phyloP scores from a whole-genome alignment of 306 rosid genomes.

The Lablab purpureus region DNA sequence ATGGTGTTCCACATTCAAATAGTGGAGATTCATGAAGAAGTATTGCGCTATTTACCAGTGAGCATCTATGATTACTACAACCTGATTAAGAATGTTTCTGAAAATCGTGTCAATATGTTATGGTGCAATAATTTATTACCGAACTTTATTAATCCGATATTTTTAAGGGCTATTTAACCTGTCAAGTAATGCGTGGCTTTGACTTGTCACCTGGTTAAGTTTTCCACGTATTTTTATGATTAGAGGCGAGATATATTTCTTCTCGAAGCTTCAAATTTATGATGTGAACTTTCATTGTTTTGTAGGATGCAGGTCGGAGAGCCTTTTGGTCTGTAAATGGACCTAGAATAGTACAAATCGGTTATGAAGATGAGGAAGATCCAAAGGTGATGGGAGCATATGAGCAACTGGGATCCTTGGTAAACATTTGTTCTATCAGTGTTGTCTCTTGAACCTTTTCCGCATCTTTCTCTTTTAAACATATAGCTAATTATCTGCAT shows the following conservation, averaged over 20 bases:
- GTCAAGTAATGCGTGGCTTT: constrained; percentile 7
- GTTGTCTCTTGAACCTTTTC: neutral
- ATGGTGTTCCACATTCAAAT: too few relatives aligned
- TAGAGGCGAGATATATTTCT: neutral
- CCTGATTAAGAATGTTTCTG: constrained; percentile 9
- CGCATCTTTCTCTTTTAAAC: neutral
- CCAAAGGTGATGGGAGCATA: constrained; percentile 90
- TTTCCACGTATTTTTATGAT: neutral
- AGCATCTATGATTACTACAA: neutral
- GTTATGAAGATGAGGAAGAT: constrained; percentile 91
- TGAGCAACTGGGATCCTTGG: constrained; percentile 94
- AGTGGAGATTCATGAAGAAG: too few relatives aligned
- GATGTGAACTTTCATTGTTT: constrained; percentile 9
- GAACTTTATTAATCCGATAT: constrained; percentile 5
- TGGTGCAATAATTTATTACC: neutral
- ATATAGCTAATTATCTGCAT: constrained; percentile 25
- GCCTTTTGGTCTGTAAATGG: constrained; percentile 97
- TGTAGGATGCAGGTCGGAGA: constrained; percentile 90
- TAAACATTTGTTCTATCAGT: constrained; percentile 44
- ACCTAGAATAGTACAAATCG: constrained; percentile 87
- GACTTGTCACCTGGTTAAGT: constrained; percentile 4
- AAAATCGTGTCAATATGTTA: neutral
- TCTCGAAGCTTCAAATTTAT: neutral
- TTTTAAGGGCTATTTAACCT: neutral
- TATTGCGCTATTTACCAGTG: too few relatives aligned